Evolutionary conservation across 2,329 filamentous ascomycete genomes (phyloP).

Genomic region (Ascocoryne sarcoides): DNA sequence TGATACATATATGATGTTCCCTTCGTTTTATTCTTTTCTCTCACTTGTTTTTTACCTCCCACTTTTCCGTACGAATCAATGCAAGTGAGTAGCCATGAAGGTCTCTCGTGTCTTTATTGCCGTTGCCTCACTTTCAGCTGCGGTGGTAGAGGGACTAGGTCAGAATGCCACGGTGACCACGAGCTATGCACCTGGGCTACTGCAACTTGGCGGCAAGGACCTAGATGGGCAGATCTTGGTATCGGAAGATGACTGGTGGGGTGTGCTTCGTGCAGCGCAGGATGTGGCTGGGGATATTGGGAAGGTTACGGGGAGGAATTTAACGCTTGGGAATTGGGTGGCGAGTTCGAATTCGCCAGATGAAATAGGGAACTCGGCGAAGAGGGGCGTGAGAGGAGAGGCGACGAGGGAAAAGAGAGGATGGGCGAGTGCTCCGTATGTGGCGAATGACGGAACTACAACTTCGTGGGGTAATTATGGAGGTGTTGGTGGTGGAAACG

Average conservation of each 20-base stretch:
- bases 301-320: slow-evolving; percentile 58
- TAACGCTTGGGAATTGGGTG: slow-evolving; percentile 36
- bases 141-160: slow-evolving; percentile 33
- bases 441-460: neutral
- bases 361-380: no score
- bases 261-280: slow-evolving; percentile 57
- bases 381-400: neutral
- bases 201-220: slow-evolving; percentile 23
- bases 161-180: slow-evolving; percentile 39
- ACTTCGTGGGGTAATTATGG: neutral
- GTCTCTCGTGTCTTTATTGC: slow-evolving; percentile 9
- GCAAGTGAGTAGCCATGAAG: slow-evolving; percentile 14
- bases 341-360: slow-evolving; percentile 1
- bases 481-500: neutral
- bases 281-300: slow-evolving; percentile 63
- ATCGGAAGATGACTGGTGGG: slow-evolving; percentile 54
- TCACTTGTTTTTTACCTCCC: neutral
- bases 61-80: neutral
- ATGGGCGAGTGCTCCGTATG: neutral
- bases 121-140: slow-evolving; percentile 17
- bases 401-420: slow-evolving; percentile 1
- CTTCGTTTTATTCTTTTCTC: slow-evolving; percentile 1
- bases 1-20: neutral
- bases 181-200: slow-evolving; percentile 25
- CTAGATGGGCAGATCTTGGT: slow-evolving; percentile 43